These are phyloP conservation scores for Suhomyces sp. DNA, from an alignment of 805 yeast genomes.

Conservation along the genomic window DNA sequence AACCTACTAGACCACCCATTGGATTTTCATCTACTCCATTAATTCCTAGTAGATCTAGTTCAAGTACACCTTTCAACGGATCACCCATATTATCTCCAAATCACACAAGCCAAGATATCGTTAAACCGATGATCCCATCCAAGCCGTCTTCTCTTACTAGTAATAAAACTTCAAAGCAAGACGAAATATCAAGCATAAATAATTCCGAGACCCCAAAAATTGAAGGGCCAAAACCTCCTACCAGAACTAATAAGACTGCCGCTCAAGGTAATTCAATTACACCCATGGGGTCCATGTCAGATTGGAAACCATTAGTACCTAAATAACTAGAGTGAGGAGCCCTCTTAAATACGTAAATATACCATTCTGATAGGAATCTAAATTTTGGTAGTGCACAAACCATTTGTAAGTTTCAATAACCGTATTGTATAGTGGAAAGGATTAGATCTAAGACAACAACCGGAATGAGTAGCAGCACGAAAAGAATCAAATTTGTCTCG, in stretches of 20 bases:
- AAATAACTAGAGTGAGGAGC: conserved; percentile 22
- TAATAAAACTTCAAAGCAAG: conserved; percentile 12
- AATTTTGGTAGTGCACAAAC: background rate
- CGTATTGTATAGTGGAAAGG: background rate
- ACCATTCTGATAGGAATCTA: background rate
- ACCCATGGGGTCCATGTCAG: conserved; percentile 29
- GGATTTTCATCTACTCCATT: conserved; percentile 40
- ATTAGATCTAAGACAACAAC: background rate
- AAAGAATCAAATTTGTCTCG: conserved; percentile 37
- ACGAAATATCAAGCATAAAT: background rate
- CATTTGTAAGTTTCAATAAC: background rate
- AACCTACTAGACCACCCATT: conserved; percentile 21
- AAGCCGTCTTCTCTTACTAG: conserved; percentile 31
- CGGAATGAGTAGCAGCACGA: conserved; percentile 11
- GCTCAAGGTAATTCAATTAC: conserved; percentile 1
- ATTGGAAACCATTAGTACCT: conserved; percentile 53
- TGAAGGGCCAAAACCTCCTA: conserved; percentile 7
- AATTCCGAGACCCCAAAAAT: background rate
- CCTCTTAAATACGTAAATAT: background rate
- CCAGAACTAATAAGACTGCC: background rate
- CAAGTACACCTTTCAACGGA: conserved; percentile 22
- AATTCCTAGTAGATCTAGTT: conserved; percentile 33
- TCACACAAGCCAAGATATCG: background rate
- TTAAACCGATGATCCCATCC: conserved; percentile 35
- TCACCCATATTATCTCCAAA: conserved; percentile 1